phyloP scores from a whole-genome alignment of 768 basidiomycete genomes.

The Cystoderma amianthinum region DNA sequence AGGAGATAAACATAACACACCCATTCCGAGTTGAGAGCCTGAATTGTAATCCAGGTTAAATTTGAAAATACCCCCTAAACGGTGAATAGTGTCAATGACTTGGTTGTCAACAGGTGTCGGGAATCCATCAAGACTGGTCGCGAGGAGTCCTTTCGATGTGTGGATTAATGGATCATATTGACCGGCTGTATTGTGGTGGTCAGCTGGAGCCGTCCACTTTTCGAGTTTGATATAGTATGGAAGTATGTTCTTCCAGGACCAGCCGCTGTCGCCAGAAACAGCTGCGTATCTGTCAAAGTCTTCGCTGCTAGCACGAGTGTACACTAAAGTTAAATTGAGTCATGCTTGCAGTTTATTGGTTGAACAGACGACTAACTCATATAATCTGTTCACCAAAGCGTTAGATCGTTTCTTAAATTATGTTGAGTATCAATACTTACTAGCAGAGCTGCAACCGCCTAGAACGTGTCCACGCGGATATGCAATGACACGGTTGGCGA shows the following conservation, averaged over 20 bases:
- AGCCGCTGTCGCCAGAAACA: background rate
- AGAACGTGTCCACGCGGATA: slow-evolving; percentile 4
- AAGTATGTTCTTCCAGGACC: slow-evolving; percentile 18
- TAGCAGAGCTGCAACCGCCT: slow-evolving; percentile 2
- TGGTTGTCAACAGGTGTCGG: slow-evolving; percentile 17
- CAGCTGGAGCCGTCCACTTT: slow-evolving; percentile 18
- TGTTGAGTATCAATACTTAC: slow-evolving; percentile 2
- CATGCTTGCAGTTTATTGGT: no score
- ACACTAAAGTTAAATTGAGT: slow-evolving; percentile 1
- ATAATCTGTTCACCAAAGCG: slow-evolving; percentile 1
- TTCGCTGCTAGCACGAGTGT: slow-evolving; percentile 3
- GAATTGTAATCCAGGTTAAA: slow-evolving; percentile 28
- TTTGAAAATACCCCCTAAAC: slow-evolving; percentile 19
- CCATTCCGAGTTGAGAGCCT: slow-evolving; percentile 10
- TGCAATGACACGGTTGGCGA: background rate
- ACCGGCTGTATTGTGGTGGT: slow-evolving; percentile 22
- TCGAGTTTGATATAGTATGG: slow-evolving; percentile 21
- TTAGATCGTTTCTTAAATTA: background rate
- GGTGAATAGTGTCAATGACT: slow-evolving; percentile 18
- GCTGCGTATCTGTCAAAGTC: slow-evolving; percentile 1
- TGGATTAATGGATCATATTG: slow-evolving; percentile 26
- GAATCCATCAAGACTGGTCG: slow-evolving; percentile 21
- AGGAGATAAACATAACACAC: background rate
- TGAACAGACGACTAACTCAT: background rate
- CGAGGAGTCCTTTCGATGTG: slow-evolving; percentile 18